Base-by-base conservation (phyloP, 2,329 filamentous ascomycete genomes). In the Emmonsiellopsis sp. region DNA sequence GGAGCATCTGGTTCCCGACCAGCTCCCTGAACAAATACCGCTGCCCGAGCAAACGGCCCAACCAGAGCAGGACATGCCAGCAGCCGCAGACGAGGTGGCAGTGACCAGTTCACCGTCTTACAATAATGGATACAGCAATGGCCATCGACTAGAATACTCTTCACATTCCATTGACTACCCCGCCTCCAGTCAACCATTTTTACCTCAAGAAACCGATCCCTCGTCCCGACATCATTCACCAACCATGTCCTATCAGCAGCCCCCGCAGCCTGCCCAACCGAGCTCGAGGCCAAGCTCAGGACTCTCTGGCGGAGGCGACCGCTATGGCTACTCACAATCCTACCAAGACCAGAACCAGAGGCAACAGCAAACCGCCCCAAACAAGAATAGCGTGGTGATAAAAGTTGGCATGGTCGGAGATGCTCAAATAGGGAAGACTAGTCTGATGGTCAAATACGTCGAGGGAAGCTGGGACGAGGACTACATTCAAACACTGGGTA, bases 371-470 rank as follows among this genome's bases (percentile, higher is more conserved):
- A 69, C 63, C 43, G 57, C 60, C n/a, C 63, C 60, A 17, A 65
- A 68, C 42, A 76, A 75, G 63, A 77, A 74, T 57, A 85, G 81
- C 63, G 93, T 98, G 39, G 93, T 98, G 54, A 97, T 98, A 78
- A 98, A 98, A 74, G 93, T 98, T 50, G 93, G 93, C 66, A 98
- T 98, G 93, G 93, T 98, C 45, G 93, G 93, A 46, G 93, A 98
- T 74, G 93, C 93, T 54, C 93, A 98, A 73, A 98, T 98, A 62
- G 93, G 93, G 67, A 98, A 98, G 81, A 98, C 93, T 14, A 96
- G 91, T 59, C 74, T 98, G 68, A 98, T 98, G 93, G 93, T 98
- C 66, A 98, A 98, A 72, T 98, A 98, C 67, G 93, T 98, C 53
- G 93, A 98, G 74, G 93, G 93, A 56, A 96, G 91, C 72, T 98